These are phyloP conservation scores for Ceratocystis destructans DNA, from an alignment of 2,329 filamentous ascomycete species.

Conservation along the genomic window DNA sequence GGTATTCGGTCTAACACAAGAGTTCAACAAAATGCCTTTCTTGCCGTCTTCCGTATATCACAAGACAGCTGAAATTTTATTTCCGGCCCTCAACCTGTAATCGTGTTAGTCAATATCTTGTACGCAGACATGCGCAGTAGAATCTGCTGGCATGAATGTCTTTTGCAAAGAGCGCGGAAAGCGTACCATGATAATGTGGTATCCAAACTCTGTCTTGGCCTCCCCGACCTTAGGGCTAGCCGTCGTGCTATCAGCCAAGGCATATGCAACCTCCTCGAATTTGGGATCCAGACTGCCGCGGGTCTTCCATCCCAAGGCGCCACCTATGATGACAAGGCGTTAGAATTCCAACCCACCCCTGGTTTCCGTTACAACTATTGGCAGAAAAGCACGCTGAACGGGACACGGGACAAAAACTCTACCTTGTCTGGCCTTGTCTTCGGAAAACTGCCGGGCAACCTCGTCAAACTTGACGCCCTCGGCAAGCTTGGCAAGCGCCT, in stretches of 20 bases:
- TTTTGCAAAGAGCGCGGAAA: background rate
- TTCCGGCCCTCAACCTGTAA: constrained; percentile 32
- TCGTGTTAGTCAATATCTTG: background rate
- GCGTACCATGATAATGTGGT: constrained; percentile 66
- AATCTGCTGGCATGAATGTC: background rate
- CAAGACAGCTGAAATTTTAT: constrained; percentile 21
- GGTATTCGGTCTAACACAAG: background rate
- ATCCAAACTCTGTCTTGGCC: constrained; percentile 61
- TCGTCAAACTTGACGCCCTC: constrained; percentile 60
- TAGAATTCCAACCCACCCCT: background rate
- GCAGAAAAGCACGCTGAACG: background rate
- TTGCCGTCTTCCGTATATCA: background rate
- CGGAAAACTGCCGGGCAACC: constrained; percentile 57
- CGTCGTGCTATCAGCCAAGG: constrained; percentile 51
- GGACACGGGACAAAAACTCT: constrained; percentile 5
- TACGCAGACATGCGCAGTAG: background rate
- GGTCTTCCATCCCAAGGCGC: constrained; percentile 58
- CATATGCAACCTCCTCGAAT: constrained; percentile 61
- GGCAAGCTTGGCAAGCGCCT: constrained; percentile 54
- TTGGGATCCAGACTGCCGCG: constrained; percentile 52
- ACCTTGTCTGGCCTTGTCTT: constrained; percentile 63
- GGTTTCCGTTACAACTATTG: background rate
- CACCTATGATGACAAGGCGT: constrained; percentile 37
- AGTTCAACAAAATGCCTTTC: background rate
- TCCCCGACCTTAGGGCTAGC: constrained; percentile 51